phyloP scores from a whole-genome alignment of 129 eudicot genomes.

The Arctium lappa region DNA sequence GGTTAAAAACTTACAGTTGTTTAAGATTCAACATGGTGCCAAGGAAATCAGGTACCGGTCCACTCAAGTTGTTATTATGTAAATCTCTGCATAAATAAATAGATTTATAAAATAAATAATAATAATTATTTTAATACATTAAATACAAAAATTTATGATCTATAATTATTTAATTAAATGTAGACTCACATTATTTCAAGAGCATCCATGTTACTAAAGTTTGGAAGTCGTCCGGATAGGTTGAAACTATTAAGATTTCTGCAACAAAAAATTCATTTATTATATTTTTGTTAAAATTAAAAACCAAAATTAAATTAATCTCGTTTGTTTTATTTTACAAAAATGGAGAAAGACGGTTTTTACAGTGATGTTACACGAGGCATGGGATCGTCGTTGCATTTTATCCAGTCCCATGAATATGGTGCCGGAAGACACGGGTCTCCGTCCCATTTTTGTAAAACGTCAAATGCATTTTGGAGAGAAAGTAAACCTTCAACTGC shows the following conservation, averaged over 20 bases:
- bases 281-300: not conserved
- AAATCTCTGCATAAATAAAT: slow-evolving; percentile 44
- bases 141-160: not conserved
- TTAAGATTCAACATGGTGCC: slow-evolving; percentile 56
- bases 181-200: slow-evolving; percentile 54
- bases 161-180: not conserved
- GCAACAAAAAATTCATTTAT: not conserved
- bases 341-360: not conserved
- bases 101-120: not conserved
- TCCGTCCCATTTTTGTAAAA: slow-evolving; percentile 45
- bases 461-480: slow-evolving; percentile 33
- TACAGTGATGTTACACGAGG: slow-evolving; percentile 67
- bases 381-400: slow-evolving; percentile 33
- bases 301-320: not conserved
- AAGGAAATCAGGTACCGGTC: slow-evolving; percentile 55
- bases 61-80: slow-evolving; percentile 56
- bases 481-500: slow-evolving; percentile 49
- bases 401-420: slow-evolving; percentile 71
- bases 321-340: not conserved
- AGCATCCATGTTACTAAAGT: slow-evolving; percentile 66
- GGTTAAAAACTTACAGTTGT: slow-evolving; percentile 42
- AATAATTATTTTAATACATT: not conserved
- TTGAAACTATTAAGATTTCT: slow-evolving; percentile 53
- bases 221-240: slow-evolving; percentile 60
- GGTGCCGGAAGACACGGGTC: slow-evolving; percentile 73